Percentiles rank a stretch among this genome's conserved stretches.
Evolutionary conservation across 768 basidiomycete genomes (phyloP).

Genomic region (Neoboletus brunneissimus): DNA sequence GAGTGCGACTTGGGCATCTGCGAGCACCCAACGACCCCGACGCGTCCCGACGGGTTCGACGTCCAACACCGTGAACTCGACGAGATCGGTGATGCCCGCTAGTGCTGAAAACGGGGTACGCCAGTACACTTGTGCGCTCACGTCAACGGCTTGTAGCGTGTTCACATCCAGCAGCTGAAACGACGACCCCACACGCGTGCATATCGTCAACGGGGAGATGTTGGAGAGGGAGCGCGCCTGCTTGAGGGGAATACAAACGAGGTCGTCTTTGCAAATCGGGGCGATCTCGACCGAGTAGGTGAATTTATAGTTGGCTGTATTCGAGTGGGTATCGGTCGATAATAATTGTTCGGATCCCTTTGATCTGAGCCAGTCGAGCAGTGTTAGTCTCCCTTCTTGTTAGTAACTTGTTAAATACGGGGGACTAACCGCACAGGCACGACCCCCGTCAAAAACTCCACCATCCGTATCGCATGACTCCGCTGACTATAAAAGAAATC

Average conservation of each 20-base stretch:
- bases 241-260: conserved; percentile 84
- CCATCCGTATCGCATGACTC: conserved; percentile 94
- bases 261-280: conserved; percentile 96
- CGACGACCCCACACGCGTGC: conserved; percentile 88
- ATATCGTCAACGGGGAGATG: conserved; percentile 84
- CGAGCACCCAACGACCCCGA: conserved; percentile 77
- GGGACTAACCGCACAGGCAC: conserved; percentile 77
- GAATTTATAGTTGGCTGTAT: conserved; percentile 94
- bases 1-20: conserved; percentile 87
- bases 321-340: conserved; percentile 87
- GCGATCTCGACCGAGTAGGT: conserved; percentile 97
- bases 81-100: conserved; percentile 77
- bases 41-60: conserved; percentile 76
- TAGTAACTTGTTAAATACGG: background rate
- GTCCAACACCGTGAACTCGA: conserved; percentile 94
- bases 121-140: conserved; percentile 82
- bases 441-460: conserved; percentile 84
- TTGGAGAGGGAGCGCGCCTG: conserved; percentile 82
- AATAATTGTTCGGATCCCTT: conserved; percentile 94
- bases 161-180: conserved; percentile 88
- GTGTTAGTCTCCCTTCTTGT: background rate
- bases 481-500: conserved; percentile 95
- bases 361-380: conserved; percentile 45
- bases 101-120: conserved; percentile 85
- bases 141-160: conserved; percentile 81